Conservation (phyloP, 352 stramenopile genomes). For the Pythium vanterpoolii region DNA sequence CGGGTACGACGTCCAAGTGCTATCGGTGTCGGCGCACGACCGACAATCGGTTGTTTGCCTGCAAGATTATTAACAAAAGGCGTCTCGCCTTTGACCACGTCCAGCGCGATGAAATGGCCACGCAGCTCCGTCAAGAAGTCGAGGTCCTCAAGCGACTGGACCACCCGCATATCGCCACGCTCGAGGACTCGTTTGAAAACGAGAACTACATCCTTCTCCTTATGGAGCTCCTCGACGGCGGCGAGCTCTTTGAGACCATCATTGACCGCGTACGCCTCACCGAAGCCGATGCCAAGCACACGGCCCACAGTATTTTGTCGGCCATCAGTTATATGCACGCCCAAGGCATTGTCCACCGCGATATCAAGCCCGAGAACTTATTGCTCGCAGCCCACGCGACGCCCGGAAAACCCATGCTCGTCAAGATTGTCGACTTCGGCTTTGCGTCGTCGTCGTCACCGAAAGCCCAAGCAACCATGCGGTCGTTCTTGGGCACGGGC, state of each 20-base stretch:
- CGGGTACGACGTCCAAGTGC: conserved; percentile 68
- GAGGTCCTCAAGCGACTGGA: conserved; percentile 57
- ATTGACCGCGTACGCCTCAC: conserved; percentile 58
- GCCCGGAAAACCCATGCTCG: conserved; percentile 27
- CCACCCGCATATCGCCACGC: conserved; percentile 66
- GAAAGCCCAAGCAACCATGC: conserved; percentile 61
- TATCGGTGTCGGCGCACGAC: conserved; percentile 50
- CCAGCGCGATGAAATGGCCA: conserved; percentile 49
- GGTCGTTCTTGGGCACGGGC: conserved; percentile 72
- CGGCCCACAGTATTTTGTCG: conserved; percentile 56
- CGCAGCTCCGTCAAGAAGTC: conserved; percentile 61
- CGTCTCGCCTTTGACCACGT: conserved; percentile 40
- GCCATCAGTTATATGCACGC: conserved; percentile 76
- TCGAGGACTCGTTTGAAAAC: conserved; percentile 68
- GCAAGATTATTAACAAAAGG: conserved; percentile 80
- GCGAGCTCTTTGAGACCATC: conserved; percentile 82
- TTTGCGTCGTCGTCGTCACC: conserved; percentile 95
- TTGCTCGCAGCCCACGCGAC: conserved; percentile 56
- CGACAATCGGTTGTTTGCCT: conserved; percentile 54
- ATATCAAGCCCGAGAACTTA: conserved; percentile 99
- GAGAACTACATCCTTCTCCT: conserved; percentile 57
- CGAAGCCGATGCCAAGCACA: conserved; percentile 50
- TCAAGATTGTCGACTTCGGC: conserved; percentile 99
- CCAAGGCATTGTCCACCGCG: conserved; percentile 90
- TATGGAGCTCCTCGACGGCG: conserved; percentile 75